Evolutionary conservation across 495 filamentous ascomycete genomes (phyloP), one percentile per base, ranked within the genome.

Genomic region (Pyronema omphalodes): DNA sequence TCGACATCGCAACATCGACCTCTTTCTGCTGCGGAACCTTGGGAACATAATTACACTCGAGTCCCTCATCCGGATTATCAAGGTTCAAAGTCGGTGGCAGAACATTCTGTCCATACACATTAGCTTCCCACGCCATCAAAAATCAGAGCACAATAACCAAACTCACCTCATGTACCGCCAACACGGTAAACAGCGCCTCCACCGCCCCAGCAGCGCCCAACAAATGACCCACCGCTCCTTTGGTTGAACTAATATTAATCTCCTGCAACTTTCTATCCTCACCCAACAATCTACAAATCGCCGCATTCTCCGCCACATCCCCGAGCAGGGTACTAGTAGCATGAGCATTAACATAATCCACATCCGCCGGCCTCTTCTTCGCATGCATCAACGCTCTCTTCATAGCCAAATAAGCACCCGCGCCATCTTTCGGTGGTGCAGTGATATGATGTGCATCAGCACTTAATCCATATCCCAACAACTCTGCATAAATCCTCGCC

Each of bases 271-370:
- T 69, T 6, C 67, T 56, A 6, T 81, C 75, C 3, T 79, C 72
- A 0, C 83, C 85, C 12, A 87, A 70, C 55, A 98, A 66, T 0
- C 73, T 62, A 54, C 81, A 80, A 63, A 96, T 93, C 0, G 91
- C 91, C 6, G 70, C 68, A 54, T 88, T 93, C 67, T 98, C 91
- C 0, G 89, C 91, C 1, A 76, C 74, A 69, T 98, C 91, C 0
- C 91, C 91, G 3, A 94, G 73, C 8, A 71, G 58, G 0, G 91
- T 98, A 7, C 81, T 84, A 0, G 91, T 96, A 3, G 88, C 91
- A 67, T 98, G 91, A 1, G 91, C 91, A 64, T 96, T 98, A 62
- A 98, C 75, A 66, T 98, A 98, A 62, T 88, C 87, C 0, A 98
- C 82, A 34, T 76, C 69, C 1, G 59, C 63, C 6, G 91, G 88